Evolutionary conservation across 768 basidiomycete species (phyloP), one percentile per base, ranked within the genome.

Genomic region (Boletellus ananas): DNA sequence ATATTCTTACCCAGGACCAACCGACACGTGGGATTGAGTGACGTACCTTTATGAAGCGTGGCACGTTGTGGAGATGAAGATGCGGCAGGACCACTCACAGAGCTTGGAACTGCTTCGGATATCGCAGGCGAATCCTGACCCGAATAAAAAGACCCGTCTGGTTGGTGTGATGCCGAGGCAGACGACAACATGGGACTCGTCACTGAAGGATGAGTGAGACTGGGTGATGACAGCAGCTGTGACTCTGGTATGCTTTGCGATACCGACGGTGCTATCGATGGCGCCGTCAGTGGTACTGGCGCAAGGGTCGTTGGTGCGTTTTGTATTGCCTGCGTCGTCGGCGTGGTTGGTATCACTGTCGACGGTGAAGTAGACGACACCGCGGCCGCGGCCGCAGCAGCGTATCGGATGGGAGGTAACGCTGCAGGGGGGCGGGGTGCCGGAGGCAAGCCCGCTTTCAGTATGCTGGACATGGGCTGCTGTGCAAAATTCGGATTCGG

Each of bases 371-470:
- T 39, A 13, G 61, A 58, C 33, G 66, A 67, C 7, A 68, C 67
- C 0, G 60, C 67, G 0, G 67, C 66, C 0, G 92, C 94, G 3
- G 93, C 94, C 0, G 92, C 93, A n/a, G 91, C 82, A 29, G 95
- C 87, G 65, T 96, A 96, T 43, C 88, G 79, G 63, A 94, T 89
- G 12, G 92, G 87, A 38, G 91, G 87, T 49, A 90, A 67, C 18
- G 77, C 66, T 29, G 75, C 75, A 57, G 79, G 65, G 29, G 63
- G 78, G 47, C 76, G 80, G 51, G 75, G 78, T 47, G 79, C 74
- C 56, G 80, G 66, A 18, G 79, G 79, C n/a, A 90, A 67, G 18
- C 83, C 80, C 31, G 81, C 79, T 68, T 93, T 93, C 57, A 94
- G 71, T 57, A 93, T 87, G 51, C 76, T 78, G 27, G 81, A 69